Evolutionary conservation across 2,329 filamentous ascomycete species (phyloP), one percentile per base, ranked within the genome.

Genomic region (Botrytis byssoidea): DNA sequence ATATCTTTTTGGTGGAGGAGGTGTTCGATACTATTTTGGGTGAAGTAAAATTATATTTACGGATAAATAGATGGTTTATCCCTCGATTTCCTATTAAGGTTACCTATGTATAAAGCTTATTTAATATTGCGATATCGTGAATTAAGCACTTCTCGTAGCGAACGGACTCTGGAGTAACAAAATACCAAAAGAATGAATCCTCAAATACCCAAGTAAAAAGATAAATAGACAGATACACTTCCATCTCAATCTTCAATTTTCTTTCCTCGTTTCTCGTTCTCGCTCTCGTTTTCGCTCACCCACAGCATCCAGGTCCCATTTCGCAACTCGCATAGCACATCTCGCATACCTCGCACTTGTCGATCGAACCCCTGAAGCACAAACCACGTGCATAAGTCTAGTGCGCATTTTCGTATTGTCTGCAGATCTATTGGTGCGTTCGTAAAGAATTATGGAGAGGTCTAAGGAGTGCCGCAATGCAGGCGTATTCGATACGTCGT

Each of bases 101-200:
- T n/a, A 14, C 25, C 12, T n/a, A 6, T 10, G 22, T n/a, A 9
- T 14, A 51, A 51, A 51, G 48, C 25, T 51, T 51, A n/a, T 51
- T 51, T 51, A 7, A n/a, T 6, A 0, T 51, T 14, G 25, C 20
- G 46, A 48, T n/a, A n/a, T 51, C 48, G 25, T 25, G 12, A 51
- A 51, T 51, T 22, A 5, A 25, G 1, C 22, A 5, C 10, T 51
- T 51, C 25, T 51, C 25, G 12, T 51, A 10, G 10, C 48, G 4
- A n/a, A n/a, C 9, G n/a, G 25, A 25, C 42, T 44, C 42, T 8
- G 1, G 6, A 22, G 22, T n/a, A 14, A 14, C 25, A 51, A 25
- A 6, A 1, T n/a, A 14, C 2, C 48, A 6, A 51, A 14, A 3
- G 6, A 14, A 6, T 0, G 4, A n/a, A 14, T 51, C 12, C 1